Conservation (phyloP, 306 rosid genomes). For the Fragaria vesca region DNA sequence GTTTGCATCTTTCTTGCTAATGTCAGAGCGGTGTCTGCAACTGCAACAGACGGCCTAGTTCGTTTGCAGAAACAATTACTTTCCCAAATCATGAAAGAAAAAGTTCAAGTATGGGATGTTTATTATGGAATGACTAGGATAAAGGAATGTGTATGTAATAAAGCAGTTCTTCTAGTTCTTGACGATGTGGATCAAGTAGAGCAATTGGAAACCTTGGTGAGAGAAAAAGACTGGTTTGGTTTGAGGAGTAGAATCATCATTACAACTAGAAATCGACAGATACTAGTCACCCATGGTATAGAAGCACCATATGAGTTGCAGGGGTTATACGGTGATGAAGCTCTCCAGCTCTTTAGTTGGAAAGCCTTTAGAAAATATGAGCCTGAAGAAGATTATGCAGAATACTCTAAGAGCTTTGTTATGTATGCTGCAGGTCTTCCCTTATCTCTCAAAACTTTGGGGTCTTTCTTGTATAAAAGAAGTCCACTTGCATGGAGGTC, state of each 20-base stretch:
- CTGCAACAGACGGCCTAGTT: background rate
- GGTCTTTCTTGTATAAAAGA: slow-evolving; percentile 4
- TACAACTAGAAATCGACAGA: background rate
- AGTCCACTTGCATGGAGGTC: background rate
- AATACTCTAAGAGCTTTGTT: background rate
- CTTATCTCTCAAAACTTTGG: slow-evolving; percentile 18
- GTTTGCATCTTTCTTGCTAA: background rate
- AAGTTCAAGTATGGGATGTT: background rate
- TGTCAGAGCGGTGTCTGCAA: background rate
- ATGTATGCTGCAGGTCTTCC: slow-evolving; percentile 17
- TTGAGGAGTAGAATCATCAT: slow-evolving; percentile 6
- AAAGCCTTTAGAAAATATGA: slow-evolving; percentile 15
- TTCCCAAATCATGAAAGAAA: background rate
- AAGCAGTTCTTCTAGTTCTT: slow-evolving; percentile 1
- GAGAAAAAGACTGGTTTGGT: slow-evolving; percentile 2
- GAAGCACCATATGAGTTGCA: background rate
- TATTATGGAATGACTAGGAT: background rate
- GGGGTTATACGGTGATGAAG: background rate
- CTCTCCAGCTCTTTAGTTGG: slow-evolving; percentile 15
- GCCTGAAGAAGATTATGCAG: background rate
- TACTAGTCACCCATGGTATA: background rate
- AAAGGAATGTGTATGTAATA: background rate
- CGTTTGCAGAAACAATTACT: background rate
- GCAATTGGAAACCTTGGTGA: background rate
- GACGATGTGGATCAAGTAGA: slow-evolving; percentile 7